These are phyloP conservation scores for Rubroboletus pulcherrimus DNA, from an alignment of 768 basidiomycete species.

Conservation along the genomic window DNA sequence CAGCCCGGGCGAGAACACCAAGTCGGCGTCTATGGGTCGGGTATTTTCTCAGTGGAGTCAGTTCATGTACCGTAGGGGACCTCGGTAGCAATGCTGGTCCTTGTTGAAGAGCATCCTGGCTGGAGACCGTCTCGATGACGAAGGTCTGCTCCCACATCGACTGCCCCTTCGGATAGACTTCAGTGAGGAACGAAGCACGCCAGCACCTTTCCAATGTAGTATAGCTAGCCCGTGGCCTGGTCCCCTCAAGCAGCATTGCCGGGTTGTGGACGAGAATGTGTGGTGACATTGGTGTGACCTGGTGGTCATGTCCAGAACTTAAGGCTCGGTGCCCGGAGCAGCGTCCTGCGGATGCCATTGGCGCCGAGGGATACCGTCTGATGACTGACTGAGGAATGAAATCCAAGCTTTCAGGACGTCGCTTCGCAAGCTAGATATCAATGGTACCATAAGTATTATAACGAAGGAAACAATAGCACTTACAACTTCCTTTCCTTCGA, in stretches of 20 bases:
- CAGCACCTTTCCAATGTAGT: not conserved
- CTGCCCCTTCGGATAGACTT: not conserved
- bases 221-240: constrained; percentile 2
- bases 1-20: constrained; percentile 21
- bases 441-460: not conserved
- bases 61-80: not conserved
- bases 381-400: constrained; percentile 28
- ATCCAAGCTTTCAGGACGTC: constrained; percentile 20
- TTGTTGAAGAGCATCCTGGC: not conserved
- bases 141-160: not conserved
- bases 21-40: constrained; percentile 2
- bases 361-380: constrained; percentile 17
- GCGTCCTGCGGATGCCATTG: not conserved
- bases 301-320: not conserved
- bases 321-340: not conserved
- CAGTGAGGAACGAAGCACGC: constrained; percentile 1
- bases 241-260: not conserved
- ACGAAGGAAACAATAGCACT: not conserved
- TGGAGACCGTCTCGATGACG: not conserved
- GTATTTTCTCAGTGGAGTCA: not conserved
- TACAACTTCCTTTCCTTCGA: constrained; percentile 5
- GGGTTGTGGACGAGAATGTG: not conserved
- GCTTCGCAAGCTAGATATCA: constrained; percentile 1
- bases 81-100: not conserved
- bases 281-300: not conserved